Base-by-base conservation (phyloP, 2,329 filamentous ascomycete species). In the Curvularia eragrostidis region DNA sequence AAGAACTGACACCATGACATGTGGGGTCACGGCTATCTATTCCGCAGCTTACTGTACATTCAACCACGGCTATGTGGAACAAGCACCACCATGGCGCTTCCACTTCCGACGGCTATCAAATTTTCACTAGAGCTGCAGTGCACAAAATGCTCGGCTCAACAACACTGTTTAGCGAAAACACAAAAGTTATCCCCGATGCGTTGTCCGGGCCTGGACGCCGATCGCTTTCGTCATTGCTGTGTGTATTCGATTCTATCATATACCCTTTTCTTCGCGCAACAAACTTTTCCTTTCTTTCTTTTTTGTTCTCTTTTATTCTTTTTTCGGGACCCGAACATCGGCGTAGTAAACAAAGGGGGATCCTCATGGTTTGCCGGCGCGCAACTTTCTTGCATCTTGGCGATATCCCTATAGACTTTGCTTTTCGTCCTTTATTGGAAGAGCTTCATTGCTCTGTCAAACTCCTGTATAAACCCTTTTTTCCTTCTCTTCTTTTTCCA, bases 341-440 rank as follows among this genome's bases (percentile, higher is more conserved):
- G 59, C 63, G 65, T 50, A 65, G 50, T 46, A 18, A 49, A 23
- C 42, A 52, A 48, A 49, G 54, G 34, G 44, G 23, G 26, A 52
- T 24, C 23, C 46, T 48, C 52, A 54, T 54, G 30, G 57, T 58
- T 54, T 61, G 61, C 62, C 58, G 66, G 58, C 58, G 65, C 48
- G 66, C 65, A 67, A 52, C 62, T 53, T 56, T 42, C 23, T 57
- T 65, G 59, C 44, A 59, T 55, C 60, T 63, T 60, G 54, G 67
- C 66, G 67, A 73, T 73, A 73, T 71, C 68, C 39, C 66, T 54
- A 67, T 73, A 70, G 69, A 68, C 61, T 70, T 42, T 66, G 59
- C 58, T 67, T 63, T 52, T 52, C 23, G 21, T 19, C 13, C 21
- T 63, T 54, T 52, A 49, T 52, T 41, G 38, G 42, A 38, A 42